Evolutionary conservation across 78 protist genomes (phyloP).

Genomic region (Emiliania huxleyi): DNA sequence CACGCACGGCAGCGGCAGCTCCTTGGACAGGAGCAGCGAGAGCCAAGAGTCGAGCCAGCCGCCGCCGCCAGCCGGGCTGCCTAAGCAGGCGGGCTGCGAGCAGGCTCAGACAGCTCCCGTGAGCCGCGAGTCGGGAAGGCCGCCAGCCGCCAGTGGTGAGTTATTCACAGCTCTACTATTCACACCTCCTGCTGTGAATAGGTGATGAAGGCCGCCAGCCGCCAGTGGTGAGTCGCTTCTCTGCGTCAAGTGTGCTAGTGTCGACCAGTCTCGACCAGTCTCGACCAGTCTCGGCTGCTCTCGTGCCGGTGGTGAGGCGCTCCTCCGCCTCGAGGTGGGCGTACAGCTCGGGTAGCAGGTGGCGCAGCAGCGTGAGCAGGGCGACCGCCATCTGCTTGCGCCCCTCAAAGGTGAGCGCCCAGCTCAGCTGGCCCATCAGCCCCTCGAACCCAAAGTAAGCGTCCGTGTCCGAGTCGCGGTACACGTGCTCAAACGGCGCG

Average conservation of each 20-base stretch:
- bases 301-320: background rate
- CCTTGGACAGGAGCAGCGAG: background rate
- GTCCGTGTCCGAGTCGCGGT: background rate
- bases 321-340: conserved; percentile 38
- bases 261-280: too few species aligned
- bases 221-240: too few species aligned
- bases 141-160: too few species aligned
- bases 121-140: too few species aligned
- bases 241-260: too few species aligned
- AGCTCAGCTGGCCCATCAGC: background rate
- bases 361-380: conserved; percentile 35
- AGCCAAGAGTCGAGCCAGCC: conserved; percentile 53
- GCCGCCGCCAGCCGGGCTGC: background rate
- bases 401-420: background rate
- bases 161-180: too few species aligned
- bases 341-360: conserved; percentile 51
- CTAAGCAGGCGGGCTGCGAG: too few species aligned
- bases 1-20: conserved; percentile 34
- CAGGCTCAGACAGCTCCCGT: too few species aligned
- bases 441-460: background rate
- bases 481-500: background rate
- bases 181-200: too few species aligned
- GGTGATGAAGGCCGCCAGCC: too few species aligned
- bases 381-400: background rate
- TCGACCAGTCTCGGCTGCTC: too few species aligned